Base-by-base conservation (phyloP, 2,329 filamentous ascomycete species). In the Epichloe elymi region DNA sequence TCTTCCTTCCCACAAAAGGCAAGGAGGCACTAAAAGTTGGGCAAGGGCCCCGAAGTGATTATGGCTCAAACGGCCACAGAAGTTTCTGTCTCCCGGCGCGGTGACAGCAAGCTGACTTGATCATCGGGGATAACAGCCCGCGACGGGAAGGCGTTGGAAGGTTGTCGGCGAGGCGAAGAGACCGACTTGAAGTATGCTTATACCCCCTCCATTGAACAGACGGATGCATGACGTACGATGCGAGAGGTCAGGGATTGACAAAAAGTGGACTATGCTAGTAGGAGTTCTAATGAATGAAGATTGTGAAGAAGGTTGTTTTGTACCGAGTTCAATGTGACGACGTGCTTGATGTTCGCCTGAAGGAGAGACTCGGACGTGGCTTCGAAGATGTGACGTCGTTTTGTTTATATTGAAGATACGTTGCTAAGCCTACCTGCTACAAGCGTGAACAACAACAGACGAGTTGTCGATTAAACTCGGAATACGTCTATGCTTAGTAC, bases 61-160 rank as follows among this genome's bases (percentile, higher is more conserved):
- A 59, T 53, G 54, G 51, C 49, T 46, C 43, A 46, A 38, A 41
- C 49, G 44, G 39, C 47, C 48, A 43, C 40, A 40, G 49, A 35
- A 38, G 38, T 41, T 36, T 40, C 45, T 45, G 44, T 23, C 48
- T 43, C 40, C 45, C 38, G 53, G 36, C 51, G 51, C 19, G 50
- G 49, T 38, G 38, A 20, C 43, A 46, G 50, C 46, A 44, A 45
- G 41, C 30, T 20, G 20, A 46, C 44, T 45, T 40, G 40, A 48
- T 40, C 46, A 52, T 6, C 6, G 48, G 37, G 48, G 30, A 36
- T 17, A n/a, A 23, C 6, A 41, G 26, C 38, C 12, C 38, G 12
- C 46, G 46, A 23, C 58, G 57, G 60, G 59, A 66, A 62, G 67
- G 67, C 67, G 67, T 70, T 64, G 51, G 66, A 60, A 59, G 67